phyloP scores from a whole-genome alignment of 306 rosid genomes.

The Myrica gale region DNA sequence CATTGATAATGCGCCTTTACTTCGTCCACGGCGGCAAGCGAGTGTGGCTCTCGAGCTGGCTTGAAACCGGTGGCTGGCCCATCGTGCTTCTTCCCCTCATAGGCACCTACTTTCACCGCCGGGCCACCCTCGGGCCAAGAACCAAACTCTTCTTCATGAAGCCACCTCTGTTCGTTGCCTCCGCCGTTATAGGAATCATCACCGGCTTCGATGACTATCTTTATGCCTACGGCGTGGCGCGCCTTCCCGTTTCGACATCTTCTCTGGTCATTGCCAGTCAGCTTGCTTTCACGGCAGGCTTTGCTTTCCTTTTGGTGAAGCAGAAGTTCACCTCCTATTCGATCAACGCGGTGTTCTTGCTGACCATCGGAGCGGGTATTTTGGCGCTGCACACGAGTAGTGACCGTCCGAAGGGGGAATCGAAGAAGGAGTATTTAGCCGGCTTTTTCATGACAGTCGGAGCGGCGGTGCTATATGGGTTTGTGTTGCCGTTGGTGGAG shows the following conservation, averaged over 20 bases:
- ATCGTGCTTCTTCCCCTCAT: conserved; percentile 48
- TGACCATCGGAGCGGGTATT: conserved; percentile 61
- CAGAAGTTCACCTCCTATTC: conserved; percentile 67
- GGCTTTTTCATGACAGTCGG: conserved; percentile 71
- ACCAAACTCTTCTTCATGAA: conserved; percentile 37
- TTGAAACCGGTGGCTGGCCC: conserved; percentile 71
- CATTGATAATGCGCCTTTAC: conserved; percentile 66
- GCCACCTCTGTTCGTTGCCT: conserved; percentile 37
- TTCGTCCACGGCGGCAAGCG: conserved; percentile 73
- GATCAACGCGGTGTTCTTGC: conserved; percentile 52
- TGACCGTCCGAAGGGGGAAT: conserved; percentile 70
- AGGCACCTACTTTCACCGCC: conserved; percentile 41
- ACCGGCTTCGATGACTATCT: conserved; percentile 65
- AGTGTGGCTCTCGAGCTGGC: conserved; percentile 65
- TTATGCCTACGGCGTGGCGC: conserved; percentile 61
- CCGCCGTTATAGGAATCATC: conserved; percentile 46
- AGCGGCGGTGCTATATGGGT: conserved; percentile 70
- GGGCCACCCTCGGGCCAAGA: background rate
- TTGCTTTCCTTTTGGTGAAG: conserved; percentile 47
- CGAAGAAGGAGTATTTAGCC: conserved; percentile 39
- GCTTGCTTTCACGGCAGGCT: conserved; percentile 68
- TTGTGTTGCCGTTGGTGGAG: conserved; percentile 72
- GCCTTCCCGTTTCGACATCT: conserved; percentile 65
- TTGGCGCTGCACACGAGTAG: conserved; percentile 57
- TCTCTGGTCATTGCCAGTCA: conserved; percentile 58